A percentile compares a stretch with the other conserved stretches of the same genome.
phyloP scores from a whole-genome alignment of 768 basidiomycete species.

The Termitomyces sp. region DNA sequence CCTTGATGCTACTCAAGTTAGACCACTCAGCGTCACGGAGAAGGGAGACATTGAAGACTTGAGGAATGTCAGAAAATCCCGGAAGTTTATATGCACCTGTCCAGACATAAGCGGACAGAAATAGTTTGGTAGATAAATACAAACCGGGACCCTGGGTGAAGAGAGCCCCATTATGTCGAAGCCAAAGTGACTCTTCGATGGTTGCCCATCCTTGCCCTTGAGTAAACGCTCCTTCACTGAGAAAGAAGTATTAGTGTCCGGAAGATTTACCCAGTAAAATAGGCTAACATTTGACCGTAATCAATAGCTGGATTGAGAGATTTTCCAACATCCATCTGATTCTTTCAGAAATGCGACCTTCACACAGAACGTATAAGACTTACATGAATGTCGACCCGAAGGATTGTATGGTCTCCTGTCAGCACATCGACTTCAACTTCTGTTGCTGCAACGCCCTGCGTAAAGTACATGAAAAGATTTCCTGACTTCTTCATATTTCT shows the following conservation, averaged over 20 bases:
- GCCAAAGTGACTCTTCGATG: slow-evolving; percentile 13
- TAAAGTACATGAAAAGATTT: slow-evolving; percentile 14
- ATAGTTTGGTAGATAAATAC: not conserved
- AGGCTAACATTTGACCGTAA: slow-evolving; percentile 12
- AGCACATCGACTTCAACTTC: slow-evolving; percentile 13
- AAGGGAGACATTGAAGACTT: slow-evolving; percentile 13
- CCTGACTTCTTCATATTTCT: slow-evolving; percentile 13
- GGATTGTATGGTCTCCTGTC: slow-evolving; percentile 13
- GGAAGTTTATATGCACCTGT: slow-evolving; percentile 13
- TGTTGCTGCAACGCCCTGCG: slow-evolving; percentile 13
- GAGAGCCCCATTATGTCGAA: slow-evolving; percentile 13
- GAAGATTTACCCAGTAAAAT: not conserved
- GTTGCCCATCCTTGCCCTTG: slow-evolving; percentile 15
- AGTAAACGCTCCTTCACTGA: slow-evolving; percentile 11
- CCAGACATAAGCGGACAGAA: not conserved
- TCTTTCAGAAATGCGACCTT: not conserved
- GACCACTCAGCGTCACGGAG: slow-evolving; percentile 15
- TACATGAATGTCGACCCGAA: slow-evolving; percentile 12
- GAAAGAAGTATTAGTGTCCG: not conserved
- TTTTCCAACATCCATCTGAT: slow-evolving; percentile 13
- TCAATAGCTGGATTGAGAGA: slow-evolving; percentile 13
- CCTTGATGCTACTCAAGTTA: slow-evolving; percentile 12
- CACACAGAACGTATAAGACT: not conserved
- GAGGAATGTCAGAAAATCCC: slow-evolving; percentile 14
- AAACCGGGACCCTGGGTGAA: slow-evolving; percentile 12